phyloP scores from a whole-genome alignment of 2,329 filamentous ascomycete genomes.

The Fusarium avenaceum region DNA sequence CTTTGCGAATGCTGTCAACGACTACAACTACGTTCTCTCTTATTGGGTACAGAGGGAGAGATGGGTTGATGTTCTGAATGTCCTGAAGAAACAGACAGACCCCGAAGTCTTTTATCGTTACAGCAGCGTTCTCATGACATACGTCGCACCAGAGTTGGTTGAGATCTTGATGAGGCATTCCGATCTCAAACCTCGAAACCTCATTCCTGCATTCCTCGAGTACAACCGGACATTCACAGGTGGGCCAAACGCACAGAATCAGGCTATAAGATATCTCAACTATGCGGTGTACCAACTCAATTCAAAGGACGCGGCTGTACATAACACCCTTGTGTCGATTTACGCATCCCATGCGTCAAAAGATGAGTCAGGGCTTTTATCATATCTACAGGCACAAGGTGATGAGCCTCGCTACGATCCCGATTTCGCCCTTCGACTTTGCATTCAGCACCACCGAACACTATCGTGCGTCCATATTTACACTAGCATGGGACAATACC shows the following conservation, averaged over 20 bases:
- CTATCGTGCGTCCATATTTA: conserved; percentile 98
- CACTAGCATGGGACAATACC: conserved; percentile 94
- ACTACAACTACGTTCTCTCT: conserved; percentile 93
- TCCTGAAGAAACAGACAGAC: conserved; percentile 93
- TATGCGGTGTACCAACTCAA: conserved; percentile 91
- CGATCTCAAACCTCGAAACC: conserved; percentile 84
- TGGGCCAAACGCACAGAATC: conserved; percentile 77
- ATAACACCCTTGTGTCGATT: conserved; percentile 97
- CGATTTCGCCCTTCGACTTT: conserved; percentile 94
- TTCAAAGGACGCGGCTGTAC: conserved; percentile 86
- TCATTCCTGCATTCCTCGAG: conserved; percentile 93
- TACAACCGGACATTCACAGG: conserved; percentile 86
- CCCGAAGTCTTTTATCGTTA: conserved; percentile 96
- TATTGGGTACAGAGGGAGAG: conserved; percentile 98
- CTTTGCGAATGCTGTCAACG: conserved; percentile 89
- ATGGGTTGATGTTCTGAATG: conserved; percentile 87
- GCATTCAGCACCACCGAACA: conserved; percentile 93
- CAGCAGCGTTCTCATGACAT: conserved; percentile 95
- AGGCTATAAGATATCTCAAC: conserved; percentile 92
- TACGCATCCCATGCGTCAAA: conserved; percentile 88
- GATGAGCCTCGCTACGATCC: conserved; percentile 90
- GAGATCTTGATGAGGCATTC: conserved; percentile 95
- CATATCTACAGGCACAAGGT: conserved; percentile 91
- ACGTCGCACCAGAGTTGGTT: conserved; percentile 86
- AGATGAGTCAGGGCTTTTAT: conserved; percentile 86